Conservation (phyloP, 495 filamentous ascomycete genomes). For the Choiromyces venosus region DNA sequence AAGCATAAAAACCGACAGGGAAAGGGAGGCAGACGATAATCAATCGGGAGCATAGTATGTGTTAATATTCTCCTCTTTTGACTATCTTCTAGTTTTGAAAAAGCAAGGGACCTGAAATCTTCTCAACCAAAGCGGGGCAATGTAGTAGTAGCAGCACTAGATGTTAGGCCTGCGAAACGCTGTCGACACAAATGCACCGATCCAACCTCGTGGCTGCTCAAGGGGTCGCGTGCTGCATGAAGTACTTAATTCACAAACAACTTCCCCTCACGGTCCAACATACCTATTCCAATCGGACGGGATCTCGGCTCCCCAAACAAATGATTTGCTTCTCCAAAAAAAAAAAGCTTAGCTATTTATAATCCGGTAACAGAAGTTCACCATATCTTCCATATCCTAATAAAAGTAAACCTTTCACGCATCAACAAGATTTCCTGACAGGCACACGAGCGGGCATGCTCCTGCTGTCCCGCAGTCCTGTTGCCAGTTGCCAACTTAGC, state of each 20-base stretch:
- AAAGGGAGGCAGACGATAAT: not conserved
- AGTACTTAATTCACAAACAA: not conserved
- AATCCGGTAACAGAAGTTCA: not conserved
- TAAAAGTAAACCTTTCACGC: not conserved
- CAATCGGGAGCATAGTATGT: not conserved
- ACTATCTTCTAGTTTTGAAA: not conserved
- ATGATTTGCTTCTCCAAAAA: not conserved
- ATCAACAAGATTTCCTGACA: not conserved
- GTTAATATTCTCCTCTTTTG: not conserved
- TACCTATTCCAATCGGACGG: not conserved
- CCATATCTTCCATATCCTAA: not conserved
- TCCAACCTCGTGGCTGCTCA: not conserved
- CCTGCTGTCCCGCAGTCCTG: conserved; percentile 1
- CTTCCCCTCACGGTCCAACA: not conserved
- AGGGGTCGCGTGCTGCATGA: conserved; percentile 3
- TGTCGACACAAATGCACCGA: conserved; percentile 1
- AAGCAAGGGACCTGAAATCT: not conserved
- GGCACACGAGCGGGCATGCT: not conserved
- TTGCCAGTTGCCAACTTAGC: conserved; percentile 1
- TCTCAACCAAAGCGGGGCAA: not conserved
- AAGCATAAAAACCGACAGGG: not conserved
- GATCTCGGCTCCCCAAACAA: not conserved
- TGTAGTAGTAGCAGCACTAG: not conserved
- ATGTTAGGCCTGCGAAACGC: not conserved
- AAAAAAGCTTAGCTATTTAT: not conserved